Base-by-base conservation (phyloP, 2,329 filamentous ascomycete genomes). In the Botrytis pseudocinerea region DNA sequence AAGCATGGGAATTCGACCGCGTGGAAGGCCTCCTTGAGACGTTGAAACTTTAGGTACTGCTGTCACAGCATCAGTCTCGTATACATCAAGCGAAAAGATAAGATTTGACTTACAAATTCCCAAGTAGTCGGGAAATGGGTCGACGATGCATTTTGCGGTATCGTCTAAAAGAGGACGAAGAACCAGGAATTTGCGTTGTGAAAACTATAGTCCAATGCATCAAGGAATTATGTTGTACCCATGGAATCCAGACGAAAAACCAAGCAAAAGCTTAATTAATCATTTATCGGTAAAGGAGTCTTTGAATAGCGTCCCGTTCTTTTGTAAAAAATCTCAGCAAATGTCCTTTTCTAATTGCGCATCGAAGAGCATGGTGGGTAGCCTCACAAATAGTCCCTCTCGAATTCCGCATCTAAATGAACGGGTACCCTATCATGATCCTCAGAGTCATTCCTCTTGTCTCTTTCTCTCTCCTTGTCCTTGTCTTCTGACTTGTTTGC, bases 381-480 rank as follows among this genome's bases (percentile, higher is more conserved):
- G 51, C 75, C 77, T 81, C 78, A 81, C 78, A 81, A 72, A 72
- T 81, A 81, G 78, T 81, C 78, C 57, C 79, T 76, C 73, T 81
- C 79, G 76, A 80, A 81, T 73, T 81, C 79, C 61, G 79, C 78
- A 71, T 80, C 79, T 25, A 81, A 75, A 77, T 81, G 79, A 68
- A 80, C 79, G 5, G 79, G 79, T n/a, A 79, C 79, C 65, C 78
- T 75, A 57, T 79, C 79, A 68, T 80, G 79, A 61, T 80, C 78
- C 14, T 72, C 70, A 5, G 63, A 66, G 60, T 70, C 68, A 14
- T 46, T 46, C n/a, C 68, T 70, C 59, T 71, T 74, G 65, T 75
- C 74, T 16, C 75, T 74, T 69, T 78, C 77, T 70, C 76, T 71
- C 25, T 80, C 79, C 69, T 77, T 78, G 32, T 63, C 75, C 51